phyloP scores from a whole-genome alignment of 2,329 filamentous ascomycete species.

The Ophiosphaerella korrae region DNA sequence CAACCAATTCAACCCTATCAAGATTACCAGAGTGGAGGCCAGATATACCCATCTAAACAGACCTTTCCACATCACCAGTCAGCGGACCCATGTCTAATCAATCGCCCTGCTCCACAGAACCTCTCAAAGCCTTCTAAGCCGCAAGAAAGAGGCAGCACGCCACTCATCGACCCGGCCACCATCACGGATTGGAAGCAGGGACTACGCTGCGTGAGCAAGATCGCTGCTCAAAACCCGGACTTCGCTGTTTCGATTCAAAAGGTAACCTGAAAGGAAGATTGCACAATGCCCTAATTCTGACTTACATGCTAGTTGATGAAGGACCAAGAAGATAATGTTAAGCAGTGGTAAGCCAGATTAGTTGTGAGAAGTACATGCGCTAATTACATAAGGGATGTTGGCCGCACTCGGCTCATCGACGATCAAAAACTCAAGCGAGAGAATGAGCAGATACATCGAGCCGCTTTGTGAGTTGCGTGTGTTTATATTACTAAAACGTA shows the following conservation, averaged over 20 bases:
- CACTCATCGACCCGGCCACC: conserved; percentile 51
- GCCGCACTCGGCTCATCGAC: conserved; percentile 57
- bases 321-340: conserved; percentile 66
- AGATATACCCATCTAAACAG: conserved; percentile 4
- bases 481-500: neutral
- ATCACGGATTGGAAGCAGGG: conserved; percentile 57
- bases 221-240: conserved; percentile 50
- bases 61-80: conserved; percentile 9
- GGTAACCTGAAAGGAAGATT: conserved; percentile 25
- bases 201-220: conserved; percentile 54
- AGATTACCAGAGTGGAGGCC: conserved; percentile 4
- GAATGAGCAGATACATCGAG: conserved; percentile 60
- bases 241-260: conserved; percentile 49
- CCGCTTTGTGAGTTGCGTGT: conserved; percentile 56
- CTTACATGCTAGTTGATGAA: conserved; percentile 58
- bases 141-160: conserved; percentile 23
- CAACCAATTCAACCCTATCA: conserved; percentile 7
- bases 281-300: conserved; percentile 13
- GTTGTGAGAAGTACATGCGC: no score
- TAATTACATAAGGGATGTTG: conserved; percentile 48
- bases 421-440: conserved; percentile 59
- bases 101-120: conserved; percentile 22
- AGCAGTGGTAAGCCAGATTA: conserved; percentile 52
- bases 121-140: conserved; percentile 15
- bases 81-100: conserved; percentile 28